Conservation (phyloP, 352 stramenopile species). For the Phytophthora citricola region DNA sequence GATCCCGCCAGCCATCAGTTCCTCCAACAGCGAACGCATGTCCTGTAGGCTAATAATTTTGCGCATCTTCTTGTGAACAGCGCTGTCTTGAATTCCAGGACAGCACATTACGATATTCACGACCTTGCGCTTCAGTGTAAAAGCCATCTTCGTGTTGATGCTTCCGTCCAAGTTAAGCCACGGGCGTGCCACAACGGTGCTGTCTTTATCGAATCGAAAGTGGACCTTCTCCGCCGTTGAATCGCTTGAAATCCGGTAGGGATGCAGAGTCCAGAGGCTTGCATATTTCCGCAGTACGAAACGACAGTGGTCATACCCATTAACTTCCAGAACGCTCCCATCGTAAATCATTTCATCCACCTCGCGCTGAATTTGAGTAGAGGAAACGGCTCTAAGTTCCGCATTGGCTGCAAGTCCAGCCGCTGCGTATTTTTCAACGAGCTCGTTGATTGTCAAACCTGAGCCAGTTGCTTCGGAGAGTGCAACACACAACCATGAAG, state of each 20-base stretch:
- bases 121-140: slow-evolving; percentile 78
- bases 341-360: slow-evolving; percentile 50
- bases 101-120: slow-evolving; percentile 84
- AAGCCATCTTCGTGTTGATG: slow-evolving; percentile 55
- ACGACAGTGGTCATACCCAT: slow-evolving; percentile 59
- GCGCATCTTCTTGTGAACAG: slow-evolving; percentile 74
- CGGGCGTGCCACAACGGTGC: slow-evolving; percentile 59
- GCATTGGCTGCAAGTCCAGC: slow-evolving; percentile 15
- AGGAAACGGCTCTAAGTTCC: not conserved
- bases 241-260: slow-evolving; percentile 58
- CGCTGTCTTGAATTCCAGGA: slow-evolving; percentile 68
- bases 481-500: slow-evolving; percentile 27
- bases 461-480: slow-evolving; percentile 26
- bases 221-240: slow-evolving; percentile 64
- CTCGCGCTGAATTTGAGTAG: slow-evolving; percentile 34
- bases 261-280: slow-evolving; percentile 66
- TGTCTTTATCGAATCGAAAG: slow-evolving; percentile 75
- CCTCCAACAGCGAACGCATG: slow-evolving; percentile 68
- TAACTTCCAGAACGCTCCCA: slow-evolving; percentile 62
- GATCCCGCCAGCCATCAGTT: slow-evolving; percentile 66
- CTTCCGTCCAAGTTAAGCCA: slow-evolving; percentile 83
- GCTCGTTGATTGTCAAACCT: slow-evolving; percentile 35
- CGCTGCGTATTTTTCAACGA: slow-evolving; percentile 26
- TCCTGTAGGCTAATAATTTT: slow-evolving; percentile 78
- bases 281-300: slow-evolving; percentile 58